Evolutionary conservation across 1,139 yeast species (phyloP).

Genomic region (Blastobotrys apis): DNA sequence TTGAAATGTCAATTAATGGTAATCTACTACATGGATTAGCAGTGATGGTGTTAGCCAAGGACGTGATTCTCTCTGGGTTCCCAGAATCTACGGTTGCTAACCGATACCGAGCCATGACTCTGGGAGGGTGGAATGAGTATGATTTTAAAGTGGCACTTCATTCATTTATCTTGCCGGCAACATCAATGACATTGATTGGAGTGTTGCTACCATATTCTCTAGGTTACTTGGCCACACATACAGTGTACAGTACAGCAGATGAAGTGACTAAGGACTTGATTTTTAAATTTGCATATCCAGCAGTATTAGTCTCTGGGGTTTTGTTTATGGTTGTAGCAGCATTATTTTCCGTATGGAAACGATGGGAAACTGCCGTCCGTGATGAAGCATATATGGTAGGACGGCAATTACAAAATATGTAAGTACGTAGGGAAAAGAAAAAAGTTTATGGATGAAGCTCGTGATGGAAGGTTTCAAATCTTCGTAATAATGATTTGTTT

Average conservation of each 20-base stretch:
- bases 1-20: slow-evolving; percentile 2
- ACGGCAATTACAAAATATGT: slow-evolving; percentile 34
- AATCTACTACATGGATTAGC: slow-evolving; percentile 10
- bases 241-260: slow-evolving; percentile 8
- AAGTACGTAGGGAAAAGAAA: slow-evolving; percentile 4
- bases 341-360: slow-evolving; percentile 14
- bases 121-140: slow-evolving; percentile 20
- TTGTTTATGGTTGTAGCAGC: slow-evolving; percentile 1
- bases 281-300: slow-evolving; percentile 13
- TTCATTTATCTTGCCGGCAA: slow-evolving; percentile 15
- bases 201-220: slow-evolving; percentile 11
- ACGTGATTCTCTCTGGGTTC: slow-evolving; percentile 8
- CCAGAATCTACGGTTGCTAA: slow-evolving; percentile 9
- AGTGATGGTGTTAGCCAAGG: slow-evolving; percentile 9
- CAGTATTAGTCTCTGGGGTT: slow-evolving; percentile 7
- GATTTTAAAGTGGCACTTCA: slow-evolving; percentile 13
- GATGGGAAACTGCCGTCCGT: slow-evolving; percentile 28
- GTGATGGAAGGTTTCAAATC: too few species aligned
- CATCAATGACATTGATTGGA: neutral
- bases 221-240: slow-evolving; percentile 14
- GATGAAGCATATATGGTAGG: slow-evolving; percentile 37
- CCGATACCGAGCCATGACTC: slow-evolving; percentile 11
- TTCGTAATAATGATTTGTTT: too few species aligned
- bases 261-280: slow-evolving; percentile 3
- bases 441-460: too few species aligned